Base-by-base conservation (phyloP, 1,284 basidiomycete genomes). In the Cutaneotrichosporon sp. region DNA sequence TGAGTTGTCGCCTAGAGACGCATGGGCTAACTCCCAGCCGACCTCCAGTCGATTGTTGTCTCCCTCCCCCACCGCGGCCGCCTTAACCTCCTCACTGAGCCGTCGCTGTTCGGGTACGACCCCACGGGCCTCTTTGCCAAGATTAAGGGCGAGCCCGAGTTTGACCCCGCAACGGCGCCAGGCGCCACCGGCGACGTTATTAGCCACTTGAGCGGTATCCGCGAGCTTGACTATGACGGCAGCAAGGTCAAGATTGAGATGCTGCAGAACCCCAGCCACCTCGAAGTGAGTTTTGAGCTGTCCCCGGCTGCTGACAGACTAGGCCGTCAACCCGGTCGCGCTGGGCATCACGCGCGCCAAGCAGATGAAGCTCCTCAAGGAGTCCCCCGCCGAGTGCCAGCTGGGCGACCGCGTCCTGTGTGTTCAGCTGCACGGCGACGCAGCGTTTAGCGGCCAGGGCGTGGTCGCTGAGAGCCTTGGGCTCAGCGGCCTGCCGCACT, bases 291-390 rank as follows among this genome's bases (percentile, higher is more conserved):
- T 45, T 18, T n/a, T n/a, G n/a, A n/a, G n/a, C n/a, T 40, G 17
- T 40, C 38, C 12, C 26, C 9, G 17, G n/a, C 10, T 2, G 23
- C 42, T 45, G n/a, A 45, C 18, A 7, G n/a, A 30, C 5, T 18
- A 45, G 81, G 90, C 90, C 0, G 82, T 88, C 51, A 88, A 87
- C 62, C 87, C 90, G 1, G 84, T 92, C 37, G 89, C 87, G 0
- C 73, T 91, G 2, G 90, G 90, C 0, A 90, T 93, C 74, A 89
- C 90, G 4, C 84, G 91, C 22, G 90, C 90, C 2, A 90, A 94
- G 70, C 91, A 96, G 72, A 91, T 88, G 69, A 81, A 87, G 8
- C 80, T 91, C 13, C 79, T 92, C 49, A 86, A 85, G 69, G 71
- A 72, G 22, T 73, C 74, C 1, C 73, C 80, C 0, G 77, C 78